Evolutionary conservation across 2,329 filamentous ascomycete species (phyloP).

Genomic region (Beauveria brongniartii): DNA sequence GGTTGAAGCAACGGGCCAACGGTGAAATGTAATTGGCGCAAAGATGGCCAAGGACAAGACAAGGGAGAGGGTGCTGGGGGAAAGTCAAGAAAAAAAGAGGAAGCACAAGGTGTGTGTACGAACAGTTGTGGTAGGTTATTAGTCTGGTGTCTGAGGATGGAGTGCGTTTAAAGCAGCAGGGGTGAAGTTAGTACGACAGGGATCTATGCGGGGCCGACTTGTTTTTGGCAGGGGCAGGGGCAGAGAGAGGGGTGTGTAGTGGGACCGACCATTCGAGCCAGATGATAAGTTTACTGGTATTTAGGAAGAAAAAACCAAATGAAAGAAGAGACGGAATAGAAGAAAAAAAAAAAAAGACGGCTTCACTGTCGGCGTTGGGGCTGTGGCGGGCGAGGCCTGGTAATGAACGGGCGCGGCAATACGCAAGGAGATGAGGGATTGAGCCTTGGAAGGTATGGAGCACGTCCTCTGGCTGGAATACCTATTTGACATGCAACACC

Average conservation of each 20-base stretch:
- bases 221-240: conserved; percentile 8
- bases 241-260: background rate
- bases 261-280: conserved; percentile 8
- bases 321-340: background rate
- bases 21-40: background rate
- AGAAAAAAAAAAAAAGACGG: background rate
- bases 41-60: background rate
- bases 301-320: no score
- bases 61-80: background rate
- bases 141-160: background rate
- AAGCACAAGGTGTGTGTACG: background rate
- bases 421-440: no score
- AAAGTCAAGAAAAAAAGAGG: background rate
- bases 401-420: no score
- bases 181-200: background rate
- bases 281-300: background rate
- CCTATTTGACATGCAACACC: no score
- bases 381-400: background rate
- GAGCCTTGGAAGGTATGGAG: background rate
- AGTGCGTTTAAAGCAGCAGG: background rate
- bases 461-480: background rate
- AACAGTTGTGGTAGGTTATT: background rate
- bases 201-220: background rate
- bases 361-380: background rate
- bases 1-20: background rate